Evolutionary conservation across 225 moss, liverwort and hornwort species (phyloP).

Genomic region (Physcomitrellopsis africana): DNA sequence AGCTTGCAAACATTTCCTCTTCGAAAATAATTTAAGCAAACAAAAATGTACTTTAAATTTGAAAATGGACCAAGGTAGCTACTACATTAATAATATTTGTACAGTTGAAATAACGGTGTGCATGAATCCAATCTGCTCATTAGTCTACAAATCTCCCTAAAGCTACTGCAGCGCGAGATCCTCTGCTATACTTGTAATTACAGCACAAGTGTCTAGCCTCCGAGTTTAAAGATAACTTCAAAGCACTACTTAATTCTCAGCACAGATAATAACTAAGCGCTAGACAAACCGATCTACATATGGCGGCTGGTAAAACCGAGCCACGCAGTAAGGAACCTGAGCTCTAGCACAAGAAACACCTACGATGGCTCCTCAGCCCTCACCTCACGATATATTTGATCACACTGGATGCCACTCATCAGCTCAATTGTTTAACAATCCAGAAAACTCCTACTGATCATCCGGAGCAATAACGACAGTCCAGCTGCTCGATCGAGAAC

Average conservation of each 20-base stretch:
- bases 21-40: conserved; percentile 14
- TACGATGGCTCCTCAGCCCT: too few relatives aligned
- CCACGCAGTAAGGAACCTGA: too few relatives aligned
- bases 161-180: neutral
- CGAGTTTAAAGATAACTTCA: neutral
- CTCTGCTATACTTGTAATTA: conserved; percentile 16
- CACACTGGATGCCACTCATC: too few relatives aligned
- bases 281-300: neutral
- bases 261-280: neutral
- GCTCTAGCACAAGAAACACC: too few relatives aligned
- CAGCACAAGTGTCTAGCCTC: neutral
- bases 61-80: neutral
- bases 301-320: too few relatives aligned
- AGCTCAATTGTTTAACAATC: too few relatives aligned
- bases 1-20: conserved; percentile 8
- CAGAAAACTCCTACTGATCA: too few relatives aligned
- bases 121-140: conserved; percentile 8
- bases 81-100: too few relatives aligned
- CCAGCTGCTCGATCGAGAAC: too few relatives aligned
- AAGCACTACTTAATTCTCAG: conserved; percentile 7
- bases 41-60: conserved; percentile 3
- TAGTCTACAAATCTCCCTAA: conserved; percentile 9
- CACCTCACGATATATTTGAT: too few relatives aligned
- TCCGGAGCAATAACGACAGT: too few relatives aligned
- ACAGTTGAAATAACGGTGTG: neutral